These are phyloP conservation scores for Suillus bovinus DNA, from an alignment of 768 basidiomycete species.

Conservation along the genomic window DNA sequence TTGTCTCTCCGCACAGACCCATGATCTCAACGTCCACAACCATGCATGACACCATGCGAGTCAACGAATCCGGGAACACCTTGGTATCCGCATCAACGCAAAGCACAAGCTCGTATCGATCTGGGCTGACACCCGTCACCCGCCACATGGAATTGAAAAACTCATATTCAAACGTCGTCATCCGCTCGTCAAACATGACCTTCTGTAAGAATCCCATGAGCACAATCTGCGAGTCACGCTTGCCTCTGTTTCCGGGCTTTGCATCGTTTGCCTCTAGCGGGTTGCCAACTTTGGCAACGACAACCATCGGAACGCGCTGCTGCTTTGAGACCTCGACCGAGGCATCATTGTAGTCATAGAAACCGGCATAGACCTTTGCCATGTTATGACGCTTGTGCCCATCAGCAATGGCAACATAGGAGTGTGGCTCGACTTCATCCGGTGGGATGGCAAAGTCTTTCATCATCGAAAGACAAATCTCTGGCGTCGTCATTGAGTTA, in stretches of 20 bases:
- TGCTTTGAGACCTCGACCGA: slow-evolving; percentile 92
- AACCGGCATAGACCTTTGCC: slow-evolving; percentile 98
- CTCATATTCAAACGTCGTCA: slow-evolving; percentile 99
- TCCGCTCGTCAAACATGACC: slow-evolving; percentile 99
- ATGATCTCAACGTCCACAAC: slow-evolving; percentile 97
- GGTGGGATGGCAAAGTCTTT: slow-evolving; percentile 83
- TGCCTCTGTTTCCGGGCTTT: slow-evolving; percentile 98
- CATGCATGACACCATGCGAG: slow-evolving; percentile 96
- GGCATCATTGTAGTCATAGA: slow-evolving; percentile 91
- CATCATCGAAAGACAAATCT: slow-evolving; percentile 97
- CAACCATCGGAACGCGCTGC: slow-evolving; percentile 92
- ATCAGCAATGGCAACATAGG: slow-evolving; percentile 98
- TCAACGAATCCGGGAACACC: slow-evolving; percentile 97
- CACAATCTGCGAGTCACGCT: slow-evolving; percentile 97
- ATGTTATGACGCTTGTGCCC: slow-evolving; percentile 99
- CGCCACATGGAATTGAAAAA: slow-evolving; percentile 99
- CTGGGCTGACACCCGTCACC: slow-evolving; percentile 91
- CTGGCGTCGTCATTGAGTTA: slow-evolving; percentile 86
- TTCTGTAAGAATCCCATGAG: slow-evolving; percentile 98
- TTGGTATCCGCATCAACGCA: slow-evolving; percentile 99
- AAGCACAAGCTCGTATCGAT: slow-evolving; percentile 91
- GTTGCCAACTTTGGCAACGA: slow-evolving; percentile 96
- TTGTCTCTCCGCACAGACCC: slow-evolving; percentile 99
- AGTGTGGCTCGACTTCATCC: slow-evolving; percentile 88
- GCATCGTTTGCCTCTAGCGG: slow-evolving; percentile 83